Percentiles rank a stretch among this genome's conserved stretches.
These are phyloP conservation scores for Clavispora asparagi DNA, from an alignment of 805 yeast species.

Conservation along the genomic window DNA sequence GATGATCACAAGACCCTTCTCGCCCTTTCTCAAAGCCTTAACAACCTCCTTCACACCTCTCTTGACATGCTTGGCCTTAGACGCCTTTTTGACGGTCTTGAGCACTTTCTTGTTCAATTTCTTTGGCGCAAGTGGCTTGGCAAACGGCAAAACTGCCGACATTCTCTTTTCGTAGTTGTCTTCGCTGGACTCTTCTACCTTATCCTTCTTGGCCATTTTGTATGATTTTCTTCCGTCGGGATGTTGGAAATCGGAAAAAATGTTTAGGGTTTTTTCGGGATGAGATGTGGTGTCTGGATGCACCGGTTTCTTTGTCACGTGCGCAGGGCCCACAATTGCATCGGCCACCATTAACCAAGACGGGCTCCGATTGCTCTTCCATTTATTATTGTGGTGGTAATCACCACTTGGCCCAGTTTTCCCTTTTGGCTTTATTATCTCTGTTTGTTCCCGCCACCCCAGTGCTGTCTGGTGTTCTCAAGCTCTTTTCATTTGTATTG, in stretches of 20 bases:
- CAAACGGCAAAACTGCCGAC: conserved; percentile 87
- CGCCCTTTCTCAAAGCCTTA: conserved; percentile 96
- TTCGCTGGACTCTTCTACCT: conserved; percentile 37
- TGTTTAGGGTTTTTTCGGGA: conserved; percentile 5
- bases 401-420: too few relatives aligned
- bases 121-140: conserved; percentile 92
- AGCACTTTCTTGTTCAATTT: conserved; percentile 92
- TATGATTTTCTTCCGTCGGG: not conserved
- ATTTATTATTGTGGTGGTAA: too few relatives aligned
- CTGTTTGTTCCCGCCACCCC: too few relatives aligned
- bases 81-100: conserved; percentile 95
- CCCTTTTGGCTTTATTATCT: too few relatives aligned
- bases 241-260: not conserved
- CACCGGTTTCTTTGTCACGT: not conserved
- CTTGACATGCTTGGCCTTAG: conserved; percentile 96
- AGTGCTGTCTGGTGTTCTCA: too few relatives aligned
- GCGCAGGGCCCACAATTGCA: not conserved
- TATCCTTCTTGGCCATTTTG: conserved; percentile 42
- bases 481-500: too few relatives aligned
- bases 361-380: too few relatives aligned
- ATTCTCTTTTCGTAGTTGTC: conserved; percentile 91
- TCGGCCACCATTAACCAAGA: not conserved
- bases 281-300: conserved; percentile 3
- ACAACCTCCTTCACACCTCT: conserved; percentile 99
- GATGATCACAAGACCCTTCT: conserved; percentile 90